Percentiles rank a stretch among this genome's conserved stretches.
Conservation (phyloP, 2,329 filamentous ascomycete species). For the Aureobasidium sp. region DNA sequence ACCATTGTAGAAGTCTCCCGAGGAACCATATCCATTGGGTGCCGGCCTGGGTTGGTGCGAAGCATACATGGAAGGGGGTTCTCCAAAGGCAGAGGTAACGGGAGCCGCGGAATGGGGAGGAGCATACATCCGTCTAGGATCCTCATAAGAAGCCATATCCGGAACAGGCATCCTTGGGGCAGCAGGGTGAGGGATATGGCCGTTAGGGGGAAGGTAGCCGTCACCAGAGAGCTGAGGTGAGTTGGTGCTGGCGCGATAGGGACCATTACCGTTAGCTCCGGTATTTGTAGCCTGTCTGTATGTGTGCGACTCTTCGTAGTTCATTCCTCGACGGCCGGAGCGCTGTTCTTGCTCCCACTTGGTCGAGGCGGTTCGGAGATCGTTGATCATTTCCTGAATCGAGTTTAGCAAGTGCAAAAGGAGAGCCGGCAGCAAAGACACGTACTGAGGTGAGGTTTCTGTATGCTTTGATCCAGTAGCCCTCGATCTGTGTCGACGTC, state of each 20-base stretch:
- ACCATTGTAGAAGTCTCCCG: conserved; percentile 8
- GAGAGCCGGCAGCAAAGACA: conserved; percentile 3
- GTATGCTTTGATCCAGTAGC: conserved; percentile 47
- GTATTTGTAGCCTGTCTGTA: conserved; percentile 34
- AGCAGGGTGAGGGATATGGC: conserved; percentile 1
- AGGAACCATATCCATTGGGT: not conserved
- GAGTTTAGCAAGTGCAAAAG: conserved; percentile 16
- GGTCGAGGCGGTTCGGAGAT: conserved; percentile 42
- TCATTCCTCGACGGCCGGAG: conserved; percentile 40
- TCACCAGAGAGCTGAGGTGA: conserved; percentile 27
- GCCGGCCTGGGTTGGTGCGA: conserved; percentile 3
- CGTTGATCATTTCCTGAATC: conserved; percentile 42
- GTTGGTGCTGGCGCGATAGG: conserved; percentile 17
- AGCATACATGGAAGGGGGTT: conserved; percentile 9
- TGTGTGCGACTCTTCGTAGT: conserved; percentile 38
- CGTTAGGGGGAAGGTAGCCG: conserved; percentile 18
- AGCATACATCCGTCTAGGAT: conserved; percentile 10
- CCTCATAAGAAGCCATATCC: conserved; percentile 15
- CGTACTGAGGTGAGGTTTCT: conserved; percentile 44
- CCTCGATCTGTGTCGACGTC: conserved; percentile 33
- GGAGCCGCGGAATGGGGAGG: conserved; percentile 8
- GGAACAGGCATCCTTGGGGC: not conserved
- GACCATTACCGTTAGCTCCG: conserved; percentile 17
- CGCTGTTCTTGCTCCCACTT: conserved; percentile 37
- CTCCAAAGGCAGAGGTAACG: conserved; percentile 8